Base-by-base conservation (phyloP, 192 early-diverging fungal genomes). In the Borealophlyctis nickersoniae region DNA sequence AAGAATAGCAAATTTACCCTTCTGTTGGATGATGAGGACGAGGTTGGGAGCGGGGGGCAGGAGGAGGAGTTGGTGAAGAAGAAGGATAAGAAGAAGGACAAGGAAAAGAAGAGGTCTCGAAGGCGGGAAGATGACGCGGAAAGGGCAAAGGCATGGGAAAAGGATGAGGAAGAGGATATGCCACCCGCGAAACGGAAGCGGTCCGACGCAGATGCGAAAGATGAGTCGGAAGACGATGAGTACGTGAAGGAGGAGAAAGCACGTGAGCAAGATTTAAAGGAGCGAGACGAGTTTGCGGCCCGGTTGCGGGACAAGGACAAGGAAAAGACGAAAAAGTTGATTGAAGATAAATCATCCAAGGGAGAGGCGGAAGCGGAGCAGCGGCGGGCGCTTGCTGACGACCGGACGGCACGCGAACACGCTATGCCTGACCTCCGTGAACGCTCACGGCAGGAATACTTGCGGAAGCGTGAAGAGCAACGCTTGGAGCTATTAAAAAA, bases 231-330 rank as follows among this genome's bases (percentile, higher is more conserved):
- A 36, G 58, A 67, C 0, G 60, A 63, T 32, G 73, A 75, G 34
- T 62, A 68, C 28, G 52, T 39, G 52, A 34, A 49, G 24, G 87
- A 88, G 30, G 85, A 84, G 35, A 69, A 78, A 49, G 75, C 63
- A 53, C 66, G 70, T 9, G 73, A 70, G 27, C 66, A 81, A 49
- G 94, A 98, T 77, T 62, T 90, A 13, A 75, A 76, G 53, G 96
- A 98, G 73, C 86, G 92, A 49, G 94, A 98, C 62, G 96, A 91
- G 67, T 92, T 95, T 76, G 90, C 88, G 3, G 80, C 88, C 50
- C 73, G 94, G 31, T 69, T 97, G 35, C 84, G 83, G 62, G 81
- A 89, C 58, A 89, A 85, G 66, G 96, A 98, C 66, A 84, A 87
- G 52, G 87, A 89, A 39, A 86, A 80, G 67, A 89, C 80, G 32